Conservation (phyloP, 2,329 filamentous ascomycete species). For the Diaporthe ampelina region DNA sequence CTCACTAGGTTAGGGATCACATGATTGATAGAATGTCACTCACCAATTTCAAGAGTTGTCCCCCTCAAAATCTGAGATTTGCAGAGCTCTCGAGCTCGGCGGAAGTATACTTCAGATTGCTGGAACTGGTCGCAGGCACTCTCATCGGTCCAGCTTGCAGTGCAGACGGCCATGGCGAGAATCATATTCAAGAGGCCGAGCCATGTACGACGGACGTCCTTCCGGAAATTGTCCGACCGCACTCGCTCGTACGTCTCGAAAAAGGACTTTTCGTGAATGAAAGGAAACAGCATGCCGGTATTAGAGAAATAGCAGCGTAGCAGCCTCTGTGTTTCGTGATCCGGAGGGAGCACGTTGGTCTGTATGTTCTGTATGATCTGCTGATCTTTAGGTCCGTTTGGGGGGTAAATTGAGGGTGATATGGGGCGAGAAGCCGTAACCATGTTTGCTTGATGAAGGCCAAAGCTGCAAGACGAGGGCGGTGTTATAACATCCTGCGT, state of each 20-base stretch:
- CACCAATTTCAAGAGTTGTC: not conserved
- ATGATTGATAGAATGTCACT: not conserved
- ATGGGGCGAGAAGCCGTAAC: not conserved
- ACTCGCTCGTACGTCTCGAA: not conserved
- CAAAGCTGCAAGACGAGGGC: not conserved
- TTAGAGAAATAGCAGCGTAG: not conserved
- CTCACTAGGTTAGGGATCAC: not conserved
- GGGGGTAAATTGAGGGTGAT: not conserved
- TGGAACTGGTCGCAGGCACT: not conserved
- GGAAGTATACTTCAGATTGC: not conserved
- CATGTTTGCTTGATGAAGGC: not conserved
- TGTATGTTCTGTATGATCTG: not conserved
- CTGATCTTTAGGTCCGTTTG: not conserved
- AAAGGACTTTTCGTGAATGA: not conserved
- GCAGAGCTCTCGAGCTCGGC: not conserved
- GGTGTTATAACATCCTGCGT: not conserved
- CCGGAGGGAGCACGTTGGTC: not conserved
- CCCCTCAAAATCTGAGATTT: not conserved
- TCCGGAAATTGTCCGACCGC: not conserved
- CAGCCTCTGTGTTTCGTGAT: not conserved
- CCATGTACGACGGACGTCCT: not conserved
- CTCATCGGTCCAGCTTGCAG: not conserved
- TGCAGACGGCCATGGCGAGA: slow-evolving; percentile 3
- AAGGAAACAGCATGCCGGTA: not conserved
- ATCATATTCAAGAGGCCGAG: not conserved